Percentiles rank a stretch among this genome's conserved stretches.
These are phyloP conservation scores for Cinnamomum micranthum DNA, from an alignment of 164 flowering plant species.

Conservation along the genomic window DNA sequence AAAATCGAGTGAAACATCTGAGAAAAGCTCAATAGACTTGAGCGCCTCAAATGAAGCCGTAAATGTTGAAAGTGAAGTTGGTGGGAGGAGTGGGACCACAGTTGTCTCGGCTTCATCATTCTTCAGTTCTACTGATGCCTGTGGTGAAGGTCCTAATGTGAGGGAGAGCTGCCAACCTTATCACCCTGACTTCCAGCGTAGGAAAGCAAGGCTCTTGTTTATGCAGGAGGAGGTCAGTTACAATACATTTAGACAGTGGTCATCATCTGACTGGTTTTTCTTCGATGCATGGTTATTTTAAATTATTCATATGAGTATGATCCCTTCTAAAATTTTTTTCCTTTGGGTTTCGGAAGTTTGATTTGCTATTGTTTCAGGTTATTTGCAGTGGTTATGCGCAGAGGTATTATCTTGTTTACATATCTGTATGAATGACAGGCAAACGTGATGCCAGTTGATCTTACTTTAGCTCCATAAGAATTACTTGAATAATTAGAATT, in stretches of 20 bases:
- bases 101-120: conserved; percentile 29
- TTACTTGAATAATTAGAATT: no score
- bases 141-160: conserved; percentile 22
- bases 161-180: conserved; percentile 32
- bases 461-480: no score
- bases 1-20: conserved; percentile 18
- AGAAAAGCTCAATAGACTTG: conserved; percentile 24
- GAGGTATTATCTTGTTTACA: no score
- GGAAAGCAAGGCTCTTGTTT: conserved; percentile 64
- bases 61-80: conserved; percentile 22
- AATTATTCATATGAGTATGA: no score
- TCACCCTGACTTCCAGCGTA: conserved; percentile 52
- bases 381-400: no score
- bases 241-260: not conserved
- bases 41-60: conserved; percentile 20
- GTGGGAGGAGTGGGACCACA: conserved; percentile 24
- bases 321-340: no score
- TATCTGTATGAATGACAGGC: no score
- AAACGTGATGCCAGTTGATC: no score
- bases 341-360: no score
- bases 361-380: no score
- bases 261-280: no score
- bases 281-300: no score
- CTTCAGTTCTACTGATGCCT: conserved; percentile 27
- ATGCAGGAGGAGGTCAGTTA: conserved; percentile 81